Conservation (phyloP, 129 eudicot species). For the Tagetes erecta region DNA sequence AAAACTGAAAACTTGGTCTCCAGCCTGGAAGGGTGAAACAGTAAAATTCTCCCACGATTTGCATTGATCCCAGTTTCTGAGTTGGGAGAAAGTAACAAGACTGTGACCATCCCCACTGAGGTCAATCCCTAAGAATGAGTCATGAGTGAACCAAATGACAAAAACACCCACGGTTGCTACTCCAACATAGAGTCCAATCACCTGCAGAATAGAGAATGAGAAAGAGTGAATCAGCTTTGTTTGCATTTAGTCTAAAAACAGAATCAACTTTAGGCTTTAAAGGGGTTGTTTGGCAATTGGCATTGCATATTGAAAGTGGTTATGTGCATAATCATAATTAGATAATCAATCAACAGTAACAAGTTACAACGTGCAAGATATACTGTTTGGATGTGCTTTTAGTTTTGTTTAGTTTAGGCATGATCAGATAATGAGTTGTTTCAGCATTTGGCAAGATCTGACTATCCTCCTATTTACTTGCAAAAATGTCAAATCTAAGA, state of each 20-base stretch:
- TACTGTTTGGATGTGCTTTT: not conserved
- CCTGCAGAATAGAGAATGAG: conserved; percentile 36
- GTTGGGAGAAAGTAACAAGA: conserved; percentile 62
- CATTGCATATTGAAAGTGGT: not conserved
- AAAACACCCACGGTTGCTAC: conserved; percentile 74
- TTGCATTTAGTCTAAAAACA: not conserved
- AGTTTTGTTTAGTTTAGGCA: not conserved
- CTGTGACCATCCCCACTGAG: conserved; percentile 65
- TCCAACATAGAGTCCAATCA: conserved; percentile 80
- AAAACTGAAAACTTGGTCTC: conserved; percentile 42
- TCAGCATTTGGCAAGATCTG: not conserved
- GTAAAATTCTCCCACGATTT: conserved; percentile 61
- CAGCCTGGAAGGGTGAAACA: conserved; percentile 60
- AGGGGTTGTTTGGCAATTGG: not conserved
- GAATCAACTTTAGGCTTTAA: not conserved
- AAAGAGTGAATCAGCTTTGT: not conserved
- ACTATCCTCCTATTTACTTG: not conserved
- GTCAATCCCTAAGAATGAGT: conserved; percentile 71
- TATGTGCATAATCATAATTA: not conserved
- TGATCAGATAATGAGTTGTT: not conserved
- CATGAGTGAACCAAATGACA: conserved; percentile 67
- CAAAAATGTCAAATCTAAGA: not conserved
- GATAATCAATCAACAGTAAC: conserved; percentile 11
- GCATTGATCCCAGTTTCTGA: conserved; percentile 75
- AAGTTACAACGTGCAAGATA: not conserved